Conservation (phyloP, 208 protist genomes). For the Crithidia acanthocephali region DNA sequence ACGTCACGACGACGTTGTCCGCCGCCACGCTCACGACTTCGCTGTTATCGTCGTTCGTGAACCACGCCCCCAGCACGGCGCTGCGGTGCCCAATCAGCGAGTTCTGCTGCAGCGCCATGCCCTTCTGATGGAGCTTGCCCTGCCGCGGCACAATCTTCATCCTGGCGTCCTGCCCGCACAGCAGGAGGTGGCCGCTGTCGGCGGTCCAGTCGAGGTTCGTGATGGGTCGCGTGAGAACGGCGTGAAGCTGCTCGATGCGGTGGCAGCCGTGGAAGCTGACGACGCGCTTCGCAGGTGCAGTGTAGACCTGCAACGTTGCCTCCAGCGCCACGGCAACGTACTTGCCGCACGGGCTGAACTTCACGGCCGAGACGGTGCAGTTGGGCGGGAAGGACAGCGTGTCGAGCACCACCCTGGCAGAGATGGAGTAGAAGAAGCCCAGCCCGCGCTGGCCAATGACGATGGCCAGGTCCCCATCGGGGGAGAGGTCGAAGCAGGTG, state of each 20-base stretch:
- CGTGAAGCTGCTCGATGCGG: conserved; percentile 87
- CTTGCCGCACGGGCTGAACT: conserved; percentile 89
- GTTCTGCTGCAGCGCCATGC: conserved; percentile 80
- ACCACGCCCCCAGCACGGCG: conserved; percentile 90
- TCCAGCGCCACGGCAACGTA: conserved; percentile 90
- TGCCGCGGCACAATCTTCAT: conserved; percentile 92
- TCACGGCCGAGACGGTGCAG: conserved; percentile 65
- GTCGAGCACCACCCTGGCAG: conserved; percentile 86
- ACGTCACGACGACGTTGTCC: conserved; percentile 85
- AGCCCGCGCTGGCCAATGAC: conserved; percentile 79
- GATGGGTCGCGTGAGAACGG: conserved; percentile 81
- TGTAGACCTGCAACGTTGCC: conserved; percentile 89
- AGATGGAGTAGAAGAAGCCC: conserved; percentile 90
- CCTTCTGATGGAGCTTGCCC: conserved; percentile 71
- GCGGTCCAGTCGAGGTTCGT: conserved; percentile 81
- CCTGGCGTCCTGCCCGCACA: conserved; percentile 85
- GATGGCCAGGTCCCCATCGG: conserved; percentile 84
- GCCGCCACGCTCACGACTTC: conserved; percentile 80
- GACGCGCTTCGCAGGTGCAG: conserved; percentile 77
- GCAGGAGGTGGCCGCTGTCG: conserved; percentile 84
- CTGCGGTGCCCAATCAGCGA: conserved; percentile 86
- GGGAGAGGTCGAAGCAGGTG: conserved; percentile 88
- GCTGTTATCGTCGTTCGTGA: conserved; percentile 50
- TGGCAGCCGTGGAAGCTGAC: conserved; percentile 89
- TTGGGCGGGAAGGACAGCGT: conserved; percentile 87